Base-by-base conservation (phyloP, 2,329 filamentous ascomycete genomes). In the Paracoccidioides brasiliensis region DNA sequence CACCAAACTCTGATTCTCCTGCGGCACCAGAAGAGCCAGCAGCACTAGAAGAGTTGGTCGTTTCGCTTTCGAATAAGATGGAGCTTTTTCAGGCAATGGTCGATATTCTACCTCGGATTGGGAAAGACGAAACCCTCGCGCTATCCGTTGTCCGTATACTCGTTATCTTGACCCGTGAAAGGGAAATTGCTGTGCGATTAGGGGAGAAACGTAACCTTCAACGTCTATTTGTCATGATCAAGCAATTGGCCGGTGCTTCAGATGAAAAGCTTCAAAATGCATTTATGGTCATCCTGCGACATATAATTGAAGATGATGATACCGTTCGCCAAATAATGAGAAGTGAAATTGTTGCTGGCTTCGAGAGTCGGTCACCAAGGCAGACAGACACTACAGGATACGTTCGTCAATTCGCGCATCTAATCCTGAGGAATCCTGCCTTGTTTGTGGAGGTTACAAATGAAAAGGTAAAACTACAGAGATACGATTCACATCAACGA, bases 271-370 rank as follows among this genome's bases (percentile, higher is more conserved):
- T 98, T 8, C 81, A 85, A 59, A 79, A 79, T 59, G 80, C 85
- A 56, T 85, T 95, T 64, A 85, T 97, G 79, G 80, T 91, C 10
- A 85, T 96, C 53, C 75, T 98, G 45, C 84, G 94, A 43, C 93
- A 98, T 66, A 85, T 98, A 60, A 82, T 97, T 54, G 93, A 98
- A 70, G 94, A 98, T 65, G 89, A 95, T 52, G 85, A 90, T 15
- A 93, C 86, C 1, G 80, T 97, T 58, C 88, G 87, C 61, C 88
- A 96, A 67, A 84, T 95, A 58, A 96, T 98, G 86, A 81, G 85
- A 53, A 86, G 84, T 33, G 91, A 97, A 67, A 94, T 98, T 63
- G 82, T 84, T 60, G 75, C 80, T n/a, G 83, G 81, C 64, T 88
- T 96, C 61, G 83, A 88, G 54, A 77, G 67, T 56, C 78, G 69